Evolutionary conservation across 192 early-diverging fungal species (phyloP), one percentile per base, ranked within the genome.

Genomic region (Linnemannia elongata): DNA sequence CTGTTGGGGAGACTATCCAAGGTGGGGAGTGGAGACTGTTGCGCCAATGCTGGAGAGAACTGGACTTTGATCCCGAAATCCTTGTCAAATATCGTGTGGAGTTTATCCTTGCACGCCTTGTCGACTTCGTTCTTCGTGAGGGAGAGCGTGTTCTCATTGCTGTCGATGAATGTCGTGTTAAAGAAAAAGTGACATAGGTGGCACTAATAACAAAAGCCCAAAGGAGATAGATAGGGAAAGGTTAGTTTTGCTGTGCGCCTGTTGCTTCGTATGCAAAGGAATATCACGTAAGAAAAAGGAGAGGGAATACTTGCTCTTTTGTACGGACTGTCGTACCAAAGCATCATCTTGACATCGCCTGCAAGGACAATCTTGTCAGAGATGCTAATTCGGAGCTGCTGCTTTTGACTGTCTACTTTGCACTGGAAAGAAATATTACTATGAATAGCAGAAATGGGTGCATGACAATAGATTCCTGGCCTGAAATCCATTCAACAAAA

Each of bases 131-230:
- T 36, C 74, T 90, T 90, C 24, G 47, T 66, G 6, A 90, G 54
- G 17, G 75, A 36, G 12, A 90, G 3, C 4, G 57, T 36, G 35
- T 80, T 44, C 15, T 69, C 33, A 35, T 45, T 47, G 13, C 49
- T 78, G 20, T 78, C 76, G 39, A 89, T 83, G 42, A 91, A 91
- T 4, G 79, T 80, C 17, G 92, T 89, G n/a, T 92, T 91, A 47
- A 91, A 81, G 85, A 84, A 87, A 63, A 90, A 90, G 60, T 88
- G 89, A 74, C 88, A 91, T 3, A 92, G 41, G 24, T 82, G 68
- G 39, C 72, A 71, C 70, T 81, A 69, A 69, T 74, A 33, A 49
- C 5, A 18, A 17, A 5, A 22, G 42, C 6, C 41, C 30, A 42
- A 36, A 44, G 33, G 2, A 52, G 22, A 63, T 69, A 27, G 42